Percentiles rank a stretch among this genome's conserved stretches.
Evolutionary conservation across 139 green algal species (phyloP).

Genomic region (Coccomyxa sp.): DNA sequence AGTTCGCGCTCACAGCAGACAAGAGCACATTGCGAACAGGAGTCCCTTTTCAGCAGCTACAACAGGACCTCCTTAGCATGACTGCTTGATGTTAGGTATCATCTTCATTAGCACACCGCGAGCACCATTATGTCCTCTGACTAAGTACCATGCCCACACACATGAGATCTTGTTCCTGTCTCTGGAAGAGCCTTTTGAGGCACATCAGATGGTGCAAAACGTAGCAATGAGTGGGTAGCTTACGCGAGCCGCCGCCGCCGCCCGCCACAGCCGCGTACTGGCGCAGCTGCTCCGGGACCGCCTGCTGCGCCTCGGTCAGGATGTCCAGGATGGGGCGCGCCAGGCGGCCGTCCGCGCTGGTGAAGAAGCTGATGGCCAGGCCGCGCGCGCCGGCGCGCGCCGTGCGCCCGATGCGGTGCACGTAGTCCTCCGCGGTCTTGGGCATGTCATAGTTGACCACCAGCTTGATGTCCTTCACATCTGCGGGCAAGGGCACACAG

Average conservation of each 20-base stretch:
- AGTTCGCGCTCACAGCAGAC: too few relatives aligned
- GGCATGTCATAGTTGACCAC: conserved; percentile 92
- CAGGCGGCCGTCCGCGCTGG: conserved; percentile 55
- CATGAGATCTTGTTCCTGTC: too few relatives aligned
- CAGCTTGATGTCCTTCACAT: conserved; percentile 90
- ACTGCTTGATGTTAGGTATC: too few relatives aligned
- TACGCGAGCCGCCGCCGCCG: conserved; percentile 16
- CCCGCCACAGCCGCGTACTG: conserved; percentile 35
- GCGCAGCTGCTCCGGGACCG: conserved; percentile 41
- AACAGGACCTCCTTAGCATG: too few relatives aligned
- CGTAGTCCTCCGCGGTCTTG: conserved; percentile 87
- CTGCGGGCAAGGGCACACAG: conserved; percentile 36
- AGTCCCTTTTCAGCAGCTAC: too few relatives aligned
- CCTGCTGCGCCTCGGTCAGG: conserved; percentile 72
- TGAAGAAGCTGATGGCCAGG: conserved; percentile 85
- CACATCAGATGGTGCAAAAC: too few relatives aligned
- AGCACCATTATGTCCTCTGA: too few relatives aligned
- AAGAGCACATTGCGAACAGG: too few relatives aligned
- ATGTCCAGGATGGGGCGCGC: conserved; percentile 69
- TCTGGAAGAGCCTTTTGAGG: too few relatives aligned
- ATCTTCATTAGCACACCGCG: too few relatives aligned
- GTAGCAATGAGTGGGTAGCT: not conserved
- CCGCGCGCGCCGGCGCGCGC: conserved; percentile 64
- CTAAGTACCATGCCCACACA: too few relatives aligned
- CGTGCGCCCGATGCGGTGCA: conserved; percentile 81